A percentile compares a stretch with the other conserved stretches of the same genome.
Conservation (phyloP, 2,329 filamentous ascomycete species). For the Xylogone sp. region DNA sequence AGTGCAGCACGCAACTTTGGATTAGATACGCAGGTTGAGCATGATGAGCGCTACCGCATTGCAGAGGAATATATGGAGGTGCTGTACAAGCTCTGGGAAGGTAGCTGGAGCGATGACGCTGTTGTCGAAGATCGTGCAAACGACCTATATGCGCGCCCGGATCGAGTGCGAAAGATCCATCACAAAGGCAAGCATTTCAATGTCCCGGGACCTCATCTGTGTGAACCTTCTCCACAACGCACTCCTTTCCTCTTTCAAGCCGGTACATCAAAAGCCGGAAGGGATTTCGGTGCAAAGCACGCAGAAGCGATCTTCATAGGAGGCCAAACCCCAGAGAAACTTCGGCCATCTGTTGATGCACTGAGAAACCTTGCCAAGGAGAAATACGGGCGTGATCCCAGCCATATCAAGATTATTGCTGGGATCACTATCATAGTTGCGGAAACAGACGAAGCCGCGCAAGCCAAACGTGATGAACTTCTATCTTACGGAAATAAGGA, state of each 20-base stretch:
- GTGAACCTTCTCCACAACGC: conserved; percentile 18
- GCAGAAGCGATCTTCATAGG: conserved; percentile 68
- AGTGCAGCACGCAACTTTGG: conserved; percentile 61
- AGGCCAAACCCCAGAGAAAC: conserved; percentile 45
- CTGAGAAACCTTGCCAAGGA: conserved; percentile 50
- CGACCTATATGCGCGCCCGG: neutral
- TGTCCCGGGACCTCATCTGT: conserved; percentile 11
- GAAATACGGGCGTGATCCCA: conserved; percentile 51
- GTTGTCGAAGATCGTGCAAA: conserved; percentile 4
- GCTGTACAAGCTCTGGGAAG: conserved; percentile 63
- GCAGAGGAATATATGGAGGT: conserved; percentile 62
- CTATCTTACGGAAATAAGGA: conserved; percentile 56
- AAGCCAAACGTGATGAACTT: conserved; percentile 57
- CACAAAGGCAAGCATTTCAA: conserved; percentile 3
- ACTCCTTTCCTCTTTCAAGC: conserved; percentile 49
- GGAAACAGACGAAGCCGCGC: conserved; percentile 60
- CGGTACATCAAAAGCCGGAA: conserved; percentile 63
- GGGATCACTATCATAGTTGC: conserved; percentile 64
- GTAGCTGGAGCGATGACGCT: conserved; percentile 49
- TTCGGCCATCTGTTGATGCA: conserved; percentile 56
- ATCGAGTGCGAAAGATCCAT: neutral
- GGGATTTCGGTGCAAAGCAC: conserved; percentile 63
- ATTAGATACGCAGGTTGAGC: conserved; percentile 50
- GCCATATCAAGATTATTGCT: conserved; percentile 61
- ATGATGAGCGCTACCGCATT: conserved; percentile 61